phyloP scores from a whole-genome alignment of 2,329 filamentous ascomycete species.

The Stromatinia cepivora region DNA sequence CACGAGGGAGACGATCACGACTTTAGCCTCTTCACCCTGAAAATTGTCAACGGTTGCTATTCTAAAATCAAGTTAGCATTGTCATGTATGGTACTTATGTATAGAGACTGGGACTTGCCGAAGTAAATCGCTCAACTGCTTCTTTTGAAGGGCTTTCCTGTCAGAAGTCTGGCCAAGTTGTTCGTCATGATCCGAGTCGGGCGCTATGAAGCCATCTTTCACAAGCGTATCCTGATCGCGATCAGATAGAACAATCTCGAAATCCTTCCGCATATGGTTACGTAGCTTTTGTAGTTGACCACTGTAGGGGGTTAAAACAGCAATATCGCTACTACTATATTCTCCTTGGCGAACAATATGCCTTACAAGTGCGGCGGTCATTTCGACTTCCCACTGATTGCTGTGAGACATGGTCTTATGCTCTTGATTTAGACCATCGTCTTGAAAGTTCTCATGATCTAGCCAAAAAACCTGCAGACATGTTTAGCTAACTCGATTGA shows the following conservation, averaged over 20 bases:
- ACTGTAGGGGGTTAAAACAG: conserved; percentile 66
- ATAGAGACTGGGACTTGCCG: conserved; percentile 21
- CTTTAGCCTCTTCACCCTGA: conserved; percentile 66
- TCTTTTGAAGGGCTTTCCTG: conserved; percentile 28
- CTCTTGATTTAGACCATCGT: conserved; percentile 21
- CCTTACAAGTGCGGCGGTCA: conserved; percentile 61
- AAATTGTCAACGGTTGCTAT: conserved; percentile 72
- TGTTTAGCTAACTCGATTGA: too few species aligned
- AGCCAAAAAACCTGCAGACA: conserved; percentile 33
- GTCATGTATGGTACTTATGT: too few species aligned
- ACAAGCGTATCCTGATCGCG: conserved; percentile 37
- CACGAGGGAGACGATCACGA: conserved; percentile 69
- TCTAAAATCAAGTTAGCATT: background rate
- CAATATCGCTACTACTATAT: conserved; percentile 63
- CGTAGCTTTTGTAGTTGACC: conserved; percentile 51
- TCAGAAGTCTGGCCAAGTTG: background rate
- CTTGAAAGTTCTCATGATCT: conserved; percentile 34
- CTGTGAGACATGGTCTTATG: conserved; percentile 25
- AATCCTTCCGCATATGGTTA: conserved; percentile 33
- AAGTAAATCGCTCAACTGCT: conserved; percentile 35
- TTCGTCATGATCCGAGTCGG: background rate
- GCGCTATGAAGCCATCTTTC: conserved; percentile 28
- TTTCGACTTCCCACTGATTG: conserved; percentile 62
- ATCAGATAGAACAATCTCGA: conserved; percentile 41
- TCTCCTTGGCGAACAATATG: conserved; percentile 65